Conservation (phyloP, 2,329 filamentous ascomycete genomes). For the Malbranchea zuffiana region DNA sequence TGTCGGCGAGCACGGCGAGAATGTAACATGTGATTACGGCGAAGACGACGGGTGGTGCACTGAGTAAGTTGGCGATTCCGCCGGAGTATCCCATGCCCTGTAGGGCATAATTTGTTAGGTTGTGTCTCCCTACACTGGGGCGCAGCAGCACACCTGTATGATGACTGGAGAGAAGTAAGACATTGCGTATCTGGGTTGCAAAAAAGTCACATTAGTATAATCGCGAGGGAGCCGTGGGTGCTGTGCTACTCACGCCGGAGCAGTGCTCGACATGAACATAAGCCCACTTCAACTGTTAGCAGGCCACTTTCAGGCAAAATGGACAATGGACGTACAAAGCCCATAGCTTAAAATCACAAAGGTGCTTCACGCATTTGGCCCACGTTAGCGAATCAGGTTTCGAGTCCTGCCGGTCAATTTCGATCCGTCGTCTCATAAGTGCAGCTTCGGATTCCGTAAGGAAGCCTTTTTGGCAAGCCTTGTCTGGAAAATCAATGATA, state of each 20-base stretch:
- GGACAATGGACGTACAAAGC: constrained; percentile 30
- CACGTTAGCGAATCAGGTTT: constrained; percentile 39
- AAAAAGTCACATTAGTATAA: background rate
- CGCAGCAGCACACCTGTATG: constrained; percentile 15
- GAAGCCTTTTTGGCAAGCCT: constrained; percentile 40
- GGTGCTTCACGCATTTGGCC: constrained; percentile 38
- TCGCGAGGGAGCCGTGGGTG: too few species aligned
- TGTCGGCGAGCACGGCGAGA: constrained; percentile 22
- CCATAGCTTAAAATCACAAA: constrained; percentile 50
- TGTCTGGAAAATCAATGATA: constrained; percentile 55
- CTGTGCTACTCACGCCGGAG: constrained; percentile 7
- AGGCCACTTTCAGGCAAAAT: background rate
- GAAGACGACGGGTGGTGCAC: constrained; percentile 21
- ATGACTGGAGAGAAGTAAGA: constrained; percentile 11
- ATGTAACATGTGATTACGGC: constrained; percentile 18
- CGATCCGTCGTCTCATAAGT: constrained; percentile 34
- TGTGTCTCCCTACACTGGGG: background rate
- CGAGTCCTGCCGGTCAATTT: constrained; percentile 48
- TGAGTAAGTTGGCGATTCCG: constrained; percentile 20
- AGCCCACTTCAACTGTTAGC: constrained; percentile 9
- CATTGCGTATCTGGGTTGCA: constrained; percentile 8
- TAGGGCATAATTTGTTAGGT: constrained; percentile 11
- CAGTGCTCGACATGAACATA: constrained; percentile 11
- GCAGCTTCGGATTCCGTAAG: constrained; percentile 40
- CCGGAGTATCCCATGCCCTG: constrained; percentile 23